Evolutionary conservation across 2,329 filamentous ascomycete genomes (phyloP).

Genomic region (Emmonsiellopsis sp.): DNA sequence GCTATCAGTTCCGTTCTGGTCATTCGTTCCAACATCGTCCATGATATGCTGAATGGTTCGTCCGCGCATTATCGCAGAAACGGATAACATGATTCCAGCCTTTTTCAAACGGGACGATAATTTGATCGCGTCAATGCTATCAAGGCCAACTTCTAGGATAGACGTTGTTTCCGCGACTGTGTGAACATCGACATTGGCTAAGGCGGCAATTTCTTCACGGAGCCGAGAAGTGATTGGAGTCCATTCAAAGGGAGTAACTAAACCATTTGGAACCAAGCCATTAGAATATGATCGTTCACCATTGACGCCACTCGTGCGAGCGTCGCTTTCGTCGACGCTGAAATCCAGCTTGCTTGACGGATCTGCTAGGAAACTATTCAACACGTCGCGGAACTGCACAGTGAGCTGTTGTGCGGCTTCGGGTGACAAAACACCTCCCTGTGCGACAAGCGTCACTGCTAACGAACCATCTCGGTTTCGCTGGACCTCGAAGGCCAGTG

Average conservation of each 20-base stretch:
- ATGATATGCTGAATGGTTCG: conserved; percentile 59
- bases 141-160: conserved; percentile 74
- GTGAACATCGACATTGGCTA: conserved; percentile 47
- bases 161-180: conserved; percentile 52
- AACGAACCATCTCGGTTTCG: conserved; percentile 43
- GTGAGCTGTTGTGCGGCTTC: conserved; percentile 33
- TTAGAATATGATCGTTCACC: neutral
- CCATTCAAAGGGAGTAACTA: conserved; percentile 47
- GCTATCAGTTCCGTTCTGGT: conserved; percentile 1
- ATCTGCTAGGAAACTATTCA: conserved; percentile 26
- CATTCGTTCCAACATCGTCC: conserved; percentile 9
- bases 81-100: conserved; percentile 50
- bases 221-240: conserved; percentile 44
- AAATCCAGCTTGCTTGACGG: neutral
- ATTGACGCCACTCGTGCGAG: neutral
- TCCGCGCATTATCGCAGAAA: conserved; percentile 68
- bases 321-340: neutral
- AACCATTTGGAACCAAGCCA: neutral
- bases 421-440: conserved; percentile 35
- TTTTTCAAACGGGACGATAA: conserved; percentile 63
- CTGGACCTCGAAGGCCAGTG: conserved; percentile 66
- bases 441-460: conserved; percentile 51
- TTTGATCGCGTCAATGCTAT: conserved; percentile 88
- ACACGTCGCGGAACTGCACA: conserved; percentile 31
- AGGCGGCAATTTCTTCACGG: conserved; percentile 51